Base-by-base conservation (phyloP, 2,329 filamentous ascomycete species). In the Ascochyta pisi region DNA sequence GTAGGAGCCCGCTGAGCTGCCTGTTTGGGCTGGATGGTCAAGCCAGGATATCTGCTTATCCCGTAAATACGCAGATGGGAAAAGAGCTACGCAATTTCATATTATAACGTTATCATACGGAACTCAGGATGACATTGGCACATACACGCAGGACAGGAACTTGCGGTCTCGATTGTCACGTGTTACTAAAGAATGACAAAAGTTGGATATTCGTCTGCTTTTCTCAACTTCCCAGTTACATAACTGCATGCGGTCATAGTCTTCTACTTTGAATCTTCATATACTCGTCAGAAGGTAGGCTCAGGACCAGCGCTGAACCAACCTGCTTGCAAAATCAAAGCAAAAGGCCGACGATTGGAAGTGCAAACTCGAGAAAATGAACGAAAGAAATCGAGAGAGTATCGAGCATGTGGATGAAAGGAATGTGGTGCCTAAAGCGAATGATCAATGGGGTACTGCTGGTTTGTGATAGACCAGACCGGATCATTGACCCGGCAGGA, bases 401-500 rank as follows among this genome's bases (percentile, higher is more conserved):
- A 13, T 3, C 5, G 19, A 38, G 12, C 12, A 33, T 42, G 6
- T 41, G 42, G 29, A 33, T 12, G 40, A 38, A 38, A 38, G 2
- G 24, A 50, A 12, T 19, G 26, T 9, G 8, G 12, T 24, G 13
- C 9, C 15, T 4, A 3, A 22, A 19, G 13, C n/a, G 7, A 39
- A 39, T 31, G 10, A 5, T 13, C 4, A 31, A 10, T 10, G 27
- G 27, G 8, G 8, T 29, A 10, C 27, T 10, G 27, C 27, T 10
- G 8, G 9, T 29, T 29, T 10, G 27, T 31, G 29, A 22, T 13
- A 22, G 9, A 39, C n/a, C 37, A 22, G 13, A 10, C 19, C 42
- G n/a, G 31, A 51, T 19, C 33, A 43, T 34, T 49, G 35, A 4
- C 44, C 53, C 13, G 56, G 57, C 46, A 54, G 26, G 15, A 64